Conservation (phyloP, 768 basidiomycete genomes). For the Boletus edulis region DNA sequence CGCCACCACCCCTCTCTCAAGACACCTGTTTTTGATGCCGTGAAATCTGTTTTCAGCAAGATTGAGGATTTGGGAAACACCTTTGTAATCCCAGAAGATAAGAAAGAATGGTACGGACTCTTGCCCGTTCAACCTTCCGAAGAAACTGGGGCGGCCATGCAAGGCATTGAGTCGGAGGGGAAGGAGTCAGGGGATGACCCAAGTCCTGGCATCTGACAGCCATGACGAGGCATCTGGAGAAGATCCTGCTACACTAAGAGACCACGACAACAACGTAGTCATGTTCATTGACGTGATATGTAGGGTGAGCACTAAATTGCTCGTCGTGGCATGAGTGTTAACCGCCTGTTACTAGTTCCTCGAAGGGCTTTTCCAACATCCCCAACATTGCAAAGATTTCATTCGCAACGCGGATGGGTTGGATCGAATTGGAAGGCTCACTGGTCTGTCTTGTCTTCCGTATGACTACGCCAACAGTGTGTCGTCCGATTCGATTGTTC, state of each 20-base stretch:
- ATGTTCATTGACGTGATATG: constrained; percentile 79
- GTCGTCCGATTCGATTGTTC: constrained; percentile 83
- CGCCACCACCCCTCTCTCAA: constrained; percentile 93
- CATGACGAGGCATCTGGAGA: constrained; percentile 19
- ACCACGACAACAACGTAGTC: constrained; percentile 74
- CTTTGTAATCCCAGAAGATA: constrained; percentile 54
- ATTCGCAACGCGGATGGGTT: constrained; percentile 73
- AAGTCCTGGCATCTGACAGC: constrained; percentile 14
- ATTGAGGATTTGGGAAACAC: constrained; percentile 72
- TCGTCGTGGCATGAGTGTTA: neutral
- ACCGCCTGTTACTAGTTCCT: constrained; percentile 58
- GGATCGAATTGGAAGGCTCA: constrained; percentile 68
- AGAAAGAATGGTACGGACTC: constrained; percentile 67
- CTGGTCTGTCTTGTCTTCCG: constrained; percentile 82
- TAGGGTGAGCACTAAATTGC: constrained; percentile 48
- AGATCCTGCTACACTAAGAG: constrained; percentile 40
- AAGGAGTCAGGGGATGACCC: constrained; percentile 19
- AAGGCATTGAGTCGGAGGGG: constrained; percentile 34
- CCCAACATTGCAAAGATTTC: constrained; percentile 88
- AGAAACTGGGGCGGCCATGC: constrained; percentile 46
- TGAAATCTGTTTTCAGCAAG: constrained; percentile 65
- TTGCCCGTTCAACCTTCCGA: constrained; percentile 28
- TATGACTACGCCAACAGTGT: constrained; percentile 85
- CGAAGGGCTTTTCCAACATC: constrained; percentile 92
- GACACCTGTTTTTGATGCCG: constrained; percentile 69